phyloP scores from a whole-genome alignment of 23 red algal species.

The Gracilariopsis chorda region DNA sequence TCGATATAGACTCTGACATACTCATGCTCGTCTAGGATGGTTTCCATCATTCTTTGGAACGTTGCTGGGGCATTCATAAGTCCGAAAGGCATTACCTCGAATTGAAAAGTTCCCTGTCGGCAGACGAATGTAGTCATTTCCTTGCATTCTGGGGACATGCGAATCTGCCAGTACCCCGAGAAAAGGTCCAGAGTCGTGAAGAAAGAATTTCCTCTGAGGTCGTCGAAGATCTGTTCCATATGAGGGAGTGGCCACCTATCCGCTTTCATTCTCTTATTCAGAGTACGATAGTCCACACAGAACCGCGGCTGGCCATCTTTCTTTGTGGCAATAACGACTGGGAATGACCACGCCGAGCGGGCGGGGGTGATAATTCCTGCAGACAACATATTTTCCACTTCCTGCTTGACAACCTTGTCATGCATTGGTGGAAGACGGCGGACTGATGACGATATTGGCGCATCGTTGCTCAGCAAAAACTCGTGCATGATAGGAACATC shows the following conservation, averaged over 20 bases:
- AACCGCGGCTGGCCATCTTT: no score
- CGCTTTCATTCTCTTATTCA: not conserved
- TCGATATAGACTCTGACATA: not conserved
- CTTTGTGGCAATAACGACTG: no score
- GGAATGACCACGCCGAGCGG: no score
- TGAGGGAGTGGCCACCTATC: not conserved
- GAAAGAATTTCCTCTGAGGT: not conserved
- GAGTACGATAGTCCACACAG: not conserved
- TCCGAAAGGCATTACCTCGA: not conserved
- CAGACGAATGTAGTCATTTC: not conserved
- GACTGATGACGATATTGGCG: no score
- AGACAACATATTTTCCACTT: no score
- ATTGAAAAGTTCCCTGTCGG: not conserved
- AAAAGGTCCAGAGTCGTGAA: not conserved
- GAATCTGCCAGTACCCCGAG: not conserved
- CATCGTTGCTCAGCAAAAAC: no score
- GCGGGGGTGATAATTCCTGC: no score
- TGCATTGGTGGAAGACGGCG: no score
- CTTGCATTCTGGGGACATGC: not conserved
- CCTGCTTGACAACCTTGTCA: no score
- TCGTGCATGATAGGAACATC: no score
- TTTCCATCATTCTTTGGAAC: not conserved
- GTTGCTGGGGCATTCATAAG: not conserved
- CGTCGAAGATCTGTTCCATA: not conserved
- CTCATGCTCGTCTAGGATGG: not conserved